Evolutionary conservation across 177 flowering plant genomes (phyloP).

Genomic region (Vitis hybrid): DNA sequence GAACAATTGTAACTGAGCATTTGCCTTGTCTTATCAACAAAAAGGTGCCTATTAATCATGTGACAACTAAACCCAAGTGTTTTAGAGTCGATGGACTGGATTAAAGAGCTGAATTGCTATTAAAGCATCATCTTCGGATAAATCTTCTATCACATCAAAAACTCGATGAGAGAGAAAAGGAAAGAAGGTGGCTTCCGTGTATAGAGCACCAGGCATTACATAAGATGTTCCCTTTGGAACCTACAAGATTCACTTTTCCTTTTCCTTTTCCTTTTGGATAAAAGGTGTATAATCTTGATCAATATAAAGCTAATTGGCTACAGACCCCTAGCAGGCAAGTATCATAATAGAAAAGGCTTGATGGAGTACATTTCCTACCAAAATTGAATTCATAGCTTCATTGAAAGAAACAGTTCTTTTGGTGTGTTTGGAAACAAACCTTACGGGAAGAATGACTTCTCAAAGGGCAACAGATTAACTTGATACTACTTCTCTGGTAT

Average conservation of each 20-base stretch:
- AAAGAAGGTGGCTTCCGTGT: slow-evolving; percentile 18
- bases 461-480: not conserved
- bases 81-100: not conserved
- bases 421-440: not conserved
- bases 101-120: slow-evolving; percentile 5
- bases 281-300: slow-evolving; percentile 4
- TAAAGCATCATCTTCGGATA: slow-evolving; percentile 3
- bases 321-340: not conserved
- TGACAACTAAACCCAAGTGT: slow-evolving; percentile 7
- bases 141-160: slow-evolving; percentile 15
- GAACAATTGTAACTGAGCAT: not conserved
- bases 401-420: too few species aligned
- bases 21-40: slow-evolving; percentile 11
- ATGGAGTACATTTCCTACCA: not conserved
- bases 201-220: slow-evolving; percentile 12
- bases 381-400: too few species aligned
- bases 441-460: not conserved
- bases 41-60: not conserved
- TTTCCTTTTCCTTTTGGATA: not conserved
- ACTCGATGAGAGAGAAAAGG: slow-evolving; percentile 1
- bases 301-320: not conserved
- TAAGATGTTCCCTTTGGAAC: slow-evolving; percentile 8
- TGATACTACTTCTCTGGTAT: too few species aligned
- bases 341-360: not conserved
- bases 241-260: not conserved